Conservation (phyloP, 305 asterid species). For the Plantago coronopus region DNA sequence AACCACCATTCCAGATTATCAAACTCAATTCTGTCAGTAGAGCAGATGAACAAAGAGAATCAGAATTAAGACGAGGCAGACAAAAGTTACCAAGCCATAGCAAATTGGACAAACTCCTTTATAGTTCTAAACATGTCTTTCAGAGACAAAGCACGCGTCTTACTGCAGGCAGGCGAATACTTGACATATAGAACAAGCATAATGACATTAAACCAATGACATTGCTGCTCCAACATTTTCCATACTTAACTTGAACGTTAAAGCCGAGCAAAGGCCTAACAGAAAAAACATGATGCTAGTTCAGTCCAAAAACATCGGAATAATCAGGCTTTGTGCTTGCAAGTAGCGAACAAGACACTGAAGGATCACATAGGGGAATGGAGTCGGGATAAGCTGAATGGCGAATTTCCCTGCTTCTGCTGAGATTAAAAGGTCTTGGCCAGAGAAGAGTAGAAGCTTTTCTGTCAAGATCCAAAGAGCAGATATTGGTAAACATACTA, state of each 20-base stretch:
- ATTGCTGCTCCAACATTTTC: slow-evolving; percentile 42
- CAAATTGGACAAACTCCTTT: slow-evolving; percentile 28
- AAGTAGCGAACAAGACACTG: slow-evolving; percentile 31
- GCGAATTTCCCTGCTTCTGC: slow-evolving; percentile 36
- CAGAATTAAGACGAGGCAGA: not conserved
- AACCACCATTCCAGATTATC: slow-evolving; percentile 53
- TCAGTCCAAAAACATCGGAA: slow-evolving; percentile 45
- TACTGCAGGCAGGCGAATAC: slow-evolving; percentile 34
- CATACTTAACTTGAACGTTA: slow-evolving; percentile 33
- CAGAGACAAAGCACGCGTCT: not conserved
- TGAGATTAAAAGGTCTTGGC: slow-evolving; percentile 40
- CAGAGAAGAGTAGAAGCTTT: slow-evolving; percentile 25
- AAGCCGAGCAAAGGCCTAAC: slow-evolving; percentile 38
- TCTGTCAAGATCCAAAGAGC: slow-evolving; percentile 37
- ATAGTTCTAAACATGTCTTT: not conserved
- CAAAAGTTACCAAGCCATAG: slow-evolving; percentile 50
- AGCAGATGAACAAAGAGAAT: not conserved
- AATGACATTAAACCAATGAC: slow-evolving; percentile 37
- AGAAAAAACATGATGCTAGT: no score
- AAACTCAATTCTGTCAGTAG: not conserved
- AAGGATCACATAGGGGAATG: slow-evolving; percentile 36
- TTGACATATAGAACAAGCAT: slow-evolving; percentile 33
- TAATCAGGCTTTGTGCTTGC: slow-evolving; percentile 39
- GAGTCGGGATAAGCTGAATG: slow-evolving; percentile 30
- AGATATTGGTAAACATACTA: slow-evolving; percentile 33